Evolutionary conservation across 768 basidiomycete genomes (phyloP), one percentile per base, ranked within the genome.

Genomic region (Tylopilus cervinicoccineus): DNA sequence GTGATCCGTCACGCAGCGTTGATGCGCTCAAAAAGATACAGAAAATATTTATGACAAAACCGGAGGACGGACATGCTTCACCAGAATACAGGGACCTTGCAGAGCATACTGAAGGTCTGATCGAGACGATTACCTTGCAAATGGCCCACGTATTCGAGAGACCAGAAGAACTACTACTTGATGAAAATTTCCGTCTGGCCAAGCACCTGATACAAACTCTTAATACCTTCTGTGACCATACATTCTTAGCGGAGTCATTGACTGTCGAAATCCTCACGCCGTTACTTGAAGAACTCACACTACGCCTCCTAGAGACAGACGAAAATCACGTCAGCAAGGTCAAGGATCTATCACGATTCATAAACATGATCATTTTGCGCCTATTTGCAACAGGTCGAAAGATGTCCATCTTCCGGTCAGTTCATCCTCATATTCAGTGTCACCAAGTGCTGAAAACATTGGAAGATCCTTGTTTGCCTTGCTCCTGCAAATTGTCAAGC

Each of bases 191-290:
- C 71, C 81, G 96, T 33, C 75, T 99, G 9, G 92, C 94, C 39
- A 99, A 99, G 68, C 96, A 98, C 67, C 80, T 98, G 45, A 95
- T 98, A 53, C 94, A 97, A 67, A 94, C 94, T 0, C 79, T 97
- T 24, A 93, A 94, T 59, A 88, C 88, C 22, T 93, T 97, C 65
- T 95, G 93, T 59, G 93, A 97, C 60, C 91, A 94, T 63, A 69
- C 83, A 6, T 78, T 89, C 53, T 77, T 99, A 40, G 90, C 93
- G 11, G 88, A 93, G 63, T 89, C 88, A 8, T 64, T 98, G 48
- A 87, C 88, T 0, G 84, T 92, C 34, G 85, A 87, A 48, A 88
- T 89, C 42, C 68, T 98, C 51, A 89, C 87, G 10, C 81, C 85
- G 1, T 70, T 99, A n/a, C 72, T 98, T 47, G 90, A 93, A 60